A percentile compares a stretch with the other conserved stretches of the same genome.
Conservation (phyloP, 176 grass and related monocot species). For the Raddia guianensis region DNA sequence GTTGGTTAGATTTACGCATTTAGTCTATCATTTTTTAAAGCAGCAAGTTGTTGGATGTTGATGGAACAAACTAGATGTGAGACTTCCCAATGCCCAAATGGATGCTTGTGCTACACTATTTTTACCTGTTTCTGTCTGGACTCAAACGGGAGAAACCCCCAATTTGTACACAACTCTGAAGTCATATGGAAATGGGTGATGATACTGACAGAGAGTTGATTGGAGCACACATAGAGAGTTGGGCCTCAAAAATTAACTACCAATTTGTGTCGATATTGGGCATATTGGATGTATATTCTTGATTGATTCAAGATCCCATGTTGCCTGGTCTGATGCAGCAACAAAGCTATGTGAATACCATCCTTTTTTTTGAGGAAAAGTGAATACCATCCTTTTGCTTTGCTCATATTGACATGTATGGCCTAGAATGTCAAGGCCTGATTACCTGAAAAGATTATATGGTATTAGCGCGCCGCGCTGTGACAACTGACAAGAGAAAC, state of each 20-base stretch:
- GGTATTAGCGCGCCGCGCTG: not conserved
- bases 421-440: not conserved
- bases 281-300: not conserved
- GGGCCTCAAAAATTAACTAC: not conserved
- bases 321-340: not conserved
- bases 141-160: not conserved
- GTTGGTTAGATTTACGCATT: not conserved
- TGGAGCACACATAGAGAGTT: not conserved
- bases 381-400: not conserved
- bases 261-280: slow-evolving; percentile 2
- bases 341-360: not conserved
- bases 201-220: not conserved
- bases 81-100: not conserved
- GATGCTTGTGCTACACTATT: not conserved
- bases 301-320: not conserved
- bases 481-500: not conserved
- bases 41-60: not conserved
- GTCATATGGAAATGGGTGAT: not conserved
- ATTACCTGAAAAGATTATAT: not conserved
- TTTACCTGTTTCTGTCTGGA: not conserved
- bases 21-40: not conserved
- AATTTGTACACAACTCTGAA: not conserved
- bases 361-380: not conserved
- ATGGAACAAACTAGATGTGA: not conserved
- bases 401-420: not conserved